Conservation (phyloP, 108 stramenopile genomes). For the Skeletonema tropicum region DNA sequence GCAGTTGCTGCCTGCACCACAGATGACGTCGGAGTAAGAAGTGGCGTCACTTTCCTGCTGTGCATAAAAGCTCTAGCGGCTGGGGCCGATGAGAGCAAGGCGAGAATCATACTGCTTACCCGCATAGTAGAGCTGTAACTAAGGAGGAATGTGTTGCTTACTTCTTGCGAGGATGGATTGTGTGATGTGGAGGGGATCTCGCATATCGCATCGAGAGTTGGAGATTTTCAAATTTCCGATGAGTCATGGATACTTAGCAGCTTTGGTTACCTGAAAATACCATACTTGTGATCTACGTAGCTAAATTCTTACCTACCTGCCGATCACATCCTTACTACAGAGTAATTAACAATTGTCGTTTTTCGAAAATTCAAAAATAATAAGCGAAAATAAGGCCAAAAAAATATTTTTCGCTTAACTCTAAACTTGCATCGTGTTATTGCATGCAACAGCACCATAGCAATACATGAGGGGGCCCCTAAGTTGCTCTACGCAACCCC, state of each 20-base stretch:
- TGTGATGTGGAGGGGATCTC: not conserved
- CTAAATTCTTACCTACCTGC: too few relatives aligned
- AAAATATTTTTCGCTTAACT: too few relatives aligned
- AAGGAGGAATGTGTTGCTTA: not conserved
- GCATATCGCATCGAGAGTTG: not conserved
- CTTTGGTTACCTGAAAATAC: not conserved
- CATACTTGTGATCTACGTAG: not conserved
- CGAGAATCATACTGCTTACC: conserved; percentile 24
- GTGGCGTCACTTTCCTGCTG: conserved; percentile 20
- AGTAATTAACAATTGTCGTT: too few relatives aligned
- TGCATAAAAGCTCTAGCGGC: conserved; percentile 20
- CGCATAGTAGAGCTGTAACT: conserved; percentile 2
- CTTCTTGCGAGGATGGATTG: not conserved
- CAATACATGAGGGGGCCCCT: too few relatives aligned
- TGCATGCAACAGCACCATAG: too few relatives aligned
- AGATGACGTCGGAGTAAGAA: not conserved
- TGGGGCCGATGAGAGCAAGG: conserved; percentile 26
- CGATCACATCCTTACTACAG: too few relatives aligned
- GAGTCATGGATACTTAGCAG: not conserved
- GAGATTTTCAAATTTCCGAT: too few relatives aligned
- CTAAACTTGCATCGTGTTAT: too few relatives aligned
- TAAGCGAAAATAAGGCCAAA: too few relatives aligned
- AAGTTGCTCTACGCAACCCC: too few relatives aligned
- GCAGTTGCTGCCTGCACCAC: conserved; percentile 1
- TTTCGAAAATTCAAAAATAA: too few relatives aligned